Evolutionary conservation across 1,139 yeast species (phyloP).

Genomic region (Taphrina deformans): DNA sequence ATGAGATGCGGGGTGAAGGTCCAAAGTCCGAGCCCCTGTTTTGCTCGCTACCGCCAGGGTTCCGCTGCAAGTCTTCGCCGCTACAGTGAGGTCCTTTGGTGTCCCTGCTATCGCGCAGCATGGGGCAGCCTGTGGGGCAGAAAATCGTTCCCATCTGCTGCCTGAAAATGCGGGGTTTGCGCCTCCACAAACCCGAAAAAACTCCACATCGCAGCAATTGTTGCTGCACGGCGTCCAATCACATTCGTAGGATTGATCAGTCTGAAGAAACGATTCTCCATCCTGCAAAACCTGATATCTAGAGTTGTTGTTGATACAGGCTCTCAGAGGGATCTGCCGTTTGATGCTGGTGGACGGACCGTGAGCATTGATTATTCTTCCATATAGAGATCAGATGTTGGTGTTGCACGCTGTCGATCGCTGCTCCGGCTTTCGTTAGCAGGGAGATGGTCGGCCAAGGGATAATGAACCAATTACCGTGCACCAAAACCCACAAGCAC

Average conservation of each 20-base stretch:
- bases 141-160: neutral
- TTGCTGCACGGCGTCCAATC: neutral
- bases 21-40: neutral
- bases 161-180: neutral
- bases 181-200: neutral
- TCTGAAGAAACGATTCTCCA: no score
- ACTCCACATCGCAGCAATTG: neutral
- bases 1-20: neutral
- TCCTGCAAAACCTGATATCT: no score
- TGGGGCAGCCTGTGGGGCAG: neutral
- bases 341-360: no score
- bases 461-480: neutral
- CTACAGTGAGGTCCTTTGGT: no score
- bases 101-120: no score
- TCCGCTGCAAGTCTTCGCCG: neutral
- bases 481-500: neutral
- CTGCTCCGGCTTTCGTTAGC: no score
- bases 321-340: no score
- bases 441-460: neutral
- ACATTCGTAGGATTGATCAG: neutral
- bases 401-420: no score
- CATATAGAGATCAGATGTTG: no score
- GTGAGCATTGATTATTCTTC: no score
- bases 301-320: no score
- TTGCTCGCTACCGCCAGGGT: neutral